phyloP scores from a whole-genome alignment of 2,329 filamentous ascomycete species.

The Diaporthe humulicola region DNA sequence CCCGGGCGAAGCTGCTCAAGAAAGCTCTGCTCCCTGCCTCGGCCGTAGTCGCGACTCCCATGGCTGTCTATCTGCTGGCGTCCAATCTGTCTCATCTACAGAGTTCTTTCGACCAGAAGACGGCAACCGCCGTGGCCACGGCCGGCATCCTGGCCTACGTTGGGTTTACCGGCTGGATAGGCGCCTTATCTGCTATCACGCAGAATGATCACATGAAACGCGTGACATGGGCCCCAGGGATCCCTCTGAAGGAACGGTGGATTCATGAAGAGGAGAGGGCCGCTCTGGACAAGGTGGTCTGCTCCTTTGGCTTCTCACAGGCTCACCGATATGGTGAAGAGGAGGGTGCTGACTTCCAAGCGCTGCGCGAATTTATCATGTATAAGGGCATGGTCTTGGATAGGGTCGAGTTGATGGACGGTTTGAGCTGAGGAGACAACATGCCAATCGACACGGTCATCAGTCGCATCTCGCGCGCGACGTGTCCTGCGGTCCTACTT shows the following conservation, averaged over 20 bases:
- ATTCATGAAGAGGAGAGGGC: conserved; percentile 90
- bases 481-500: conserved; percentile 19
- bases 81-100: conserved; percentile 76
- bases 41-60: conserved; percentile 69
- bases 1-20: conserved; percentile 75
- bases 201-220: conserved; percentile 95
- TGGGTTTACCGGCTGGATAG: conserved; percentile 83
- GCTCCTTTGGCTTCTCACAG: conserved; percentile 93
- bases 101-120: conserved; percentile 80
- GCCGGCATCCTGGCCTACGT: conserved; percentile 87
- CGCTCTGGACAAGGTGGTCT: conserved; percentile 86
- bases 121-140: conserved; percentile 84
- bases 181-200: conserved; percentile 86
- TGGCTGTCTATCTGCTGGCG: conserved; percentile 79
- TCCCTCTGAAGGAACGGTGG: conserved; percentile 85
- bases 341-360: conserved; percentile 90
- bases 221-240: conserved; percentile 89
- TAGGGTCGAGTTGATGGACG: conserved; percentile 89
- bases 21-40: conserved; percentile 72
- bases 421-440: conserved; percentile 69
- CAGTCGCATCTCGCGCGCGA: conserved; percentile 18
- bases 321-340: conserved; percentile 86
- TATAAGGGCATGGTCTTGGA: conserved; percentile 92
- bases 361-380: conserved; percentile 84
- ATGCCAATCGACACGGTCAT: conserved; percentile 1